Base-by-base conservation (phyloP, 2,329 filamentous ascomycete genomes). In the Orbilia javanica region DNA sequence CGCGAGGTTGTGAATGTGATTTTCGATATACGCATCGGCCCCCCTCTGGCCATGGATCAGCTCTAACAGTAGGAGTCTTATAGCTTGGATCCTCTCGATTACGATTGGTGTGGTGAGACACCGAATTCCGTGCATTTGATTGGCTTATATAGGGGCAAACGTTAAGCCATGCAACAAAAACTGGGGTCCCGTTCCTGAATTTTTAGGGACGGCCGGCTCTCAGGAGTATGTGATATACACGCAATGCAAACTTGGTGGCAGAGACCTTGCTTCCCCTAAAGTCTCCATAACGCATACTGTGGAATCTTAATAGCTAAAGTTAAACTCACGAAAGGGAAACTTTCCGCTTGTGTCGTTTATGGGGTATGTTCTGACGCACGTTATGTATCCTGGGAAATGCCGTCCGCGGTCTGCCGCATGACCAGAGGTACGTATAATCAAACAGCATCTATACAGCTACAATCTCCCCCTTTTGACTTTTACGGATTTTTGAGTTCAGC, bases 171-270 rank as follows among this genome's bases (percentile, higher is more conserved):
- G 55, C 55, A 72, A 63, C 60, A 50, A 62, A 75, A 44, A 29
- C 71, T 68, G 64, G 64, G 71, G 52, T 69, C 50, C 55, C 52
- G 71, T 75, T 75, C 71, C 71, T 75, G 64, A 69, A 69, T 75
- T 66, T 36, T 25, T 27, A 8, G 42, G 63, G 39, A 29, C 63
- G 55, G 31, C 42, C 46, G 48, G 57, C 57, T 44, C 22, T 71
- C 63, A 63, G 55, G 53, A 46, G 71, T 53, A 48, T 25, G 64
- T 39, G 62, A 74, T 65, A 73, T 67, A 27, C 10, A 74, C 62
- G 62, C 48, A 74, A 62, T 62, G 15, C 52, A 20, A 25, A 60
- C n/a, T 20, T 55, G 31, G n/a, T 13, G 39, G 39, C 18, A 15
- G 34, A 22, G 18, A 57, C 48, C 55, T 70, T 52, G 55, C 34